A percentile compares a stretch with the other conserved stretches of the same genome.
phyloP scores from a whole-genome alignment of 306 rosid genomes.

The Astragalus glycyphyllos region DNA sequence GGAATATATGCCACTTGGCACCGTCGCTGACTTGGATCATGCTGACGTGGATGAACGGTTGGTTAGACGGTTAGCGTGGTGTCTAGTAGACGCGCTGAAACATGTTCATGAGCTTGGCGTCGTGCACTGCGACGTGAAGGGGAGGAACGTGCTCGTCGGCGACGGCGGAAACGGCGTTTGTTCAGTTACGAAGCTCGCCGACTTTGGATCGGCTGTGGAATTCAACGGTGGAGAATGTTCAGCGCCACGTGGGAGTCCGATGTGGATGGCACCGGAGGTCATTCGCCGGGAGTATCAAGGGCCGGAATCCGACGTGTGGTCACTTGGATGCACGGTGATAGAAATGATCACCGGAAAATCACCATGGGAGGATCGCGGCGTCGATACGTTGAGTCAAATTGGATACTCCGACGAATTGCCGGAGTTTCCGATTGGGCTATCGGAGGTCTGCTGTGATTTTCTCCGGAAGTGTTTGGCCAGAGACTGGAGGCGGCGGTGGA shows the following conservation, averaged over 20 bases:
- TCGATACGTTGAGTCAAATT: slow-evolving; percentile 65
- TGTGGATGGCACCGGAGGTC: slow-evolving; percentile 99
- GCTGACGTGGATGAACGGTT: slow-evolving; percentile 63
- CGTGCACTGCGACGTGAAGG: slow-evolving; percentile 90
- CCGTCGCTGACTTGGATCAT: slow-evolving; percentile 50
- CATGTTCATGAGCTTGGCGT: slow-evolving; percentile 65
- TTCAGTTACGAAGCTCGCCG: slow-evolving; percentile 64
- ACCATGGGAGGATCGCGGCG: slow-evolving; percentile 73
- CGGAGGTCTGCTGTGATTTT: slow-evolving; percentile 71
- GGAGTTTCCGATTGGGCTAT: slow-evolving; percentile 55
- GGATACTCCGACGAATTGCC: slow-evolving; percentile 66
- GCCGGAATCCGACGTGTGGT: slow-evolving; percentile 89
- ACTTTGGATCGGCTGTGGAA: slow-evolving; percentile 77
- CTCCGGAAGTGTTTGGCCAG: slow-evolving; percentile 67
- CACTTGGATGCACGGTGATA: slow-evolving; percentile 85
- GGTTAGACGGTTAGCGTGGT: slow-evolving; percentile 62
- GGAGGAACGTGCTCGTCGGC: slow-evolving; percentile 68
- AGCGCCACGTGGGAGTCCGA: slow-evolving; percentile 80
- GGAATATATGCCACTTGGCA: slow-evolving; percentile 89
- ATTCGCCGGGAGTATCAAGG: slow-evolving; percentile 74
- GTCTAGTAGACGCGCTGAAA: slow-evolving; percentile 67
- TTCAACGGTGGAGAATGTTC: background rate
- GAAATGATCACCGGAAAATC: slow-evolving; percentile 86
- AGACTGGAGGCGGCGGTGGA: slow-evolving; percentile 67
- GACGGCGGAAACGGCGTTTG: background rate